These are phyloP conservation scores for Cercospora beticola DNA, from an alignment of 2,329 filamentous ascomycete species.

Conservation along the genomic window DNA sequence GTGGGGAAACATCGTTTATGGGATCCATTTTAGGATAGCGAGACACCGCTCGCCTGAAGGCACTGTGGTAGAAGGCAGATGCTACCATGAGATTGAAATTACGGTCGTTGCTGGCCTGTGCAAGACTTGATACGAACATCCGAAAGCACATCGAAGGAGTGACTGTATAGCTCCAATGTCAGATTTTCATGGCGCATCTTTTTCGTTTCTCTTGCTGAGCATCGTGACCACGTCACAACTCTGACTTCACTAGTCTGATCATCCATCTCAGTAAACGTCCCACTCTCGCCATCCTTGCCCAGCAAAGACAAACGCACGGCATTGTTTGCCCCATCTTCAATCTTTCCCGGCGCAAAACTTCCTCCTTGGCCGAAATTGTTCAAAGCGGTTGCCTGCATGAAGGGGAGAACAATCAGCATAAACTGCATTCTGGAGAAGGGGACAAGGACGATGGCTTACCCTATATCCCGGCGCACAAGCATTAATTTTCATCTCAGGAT, in stretches of 20 bases:
- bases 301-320: slow-evolving; percentile 16
- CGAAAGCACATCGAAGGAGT: not conserved
- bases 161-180: not conserved
- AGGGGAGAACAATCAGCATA: not conserved
- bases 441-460: too few species aligned
- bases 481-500: slow-evolving; percentile 18
- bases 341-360: slow-evolving; percentile 11
- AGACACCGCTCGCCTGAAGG: not conserved
- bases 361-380: slow-evolving; percentile 18
- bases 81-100: not conserved
- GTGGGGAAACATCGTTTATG: not conserved
- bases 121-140: not conserved
- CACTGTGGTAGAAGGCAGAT: not conserved
- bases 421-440: not conserved
- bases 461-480: slow-evolving; percentile 18
- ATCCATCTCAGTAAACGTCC: slow-evolving; percentile 17
- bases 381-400: slow-evolving; percentile 9
- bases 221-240: slow-evolving; percentile 10
- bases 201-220: not conserved
- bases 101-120: not conserved
- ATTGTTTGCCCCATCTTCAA: slow-evolving; percentile 20
- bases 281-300: slow-evolving; percentile 21
- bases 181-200: not conserved
- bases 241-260: slow-evolving; percentile 14
- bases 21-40: not conserved